Percentiles rank a stretch among this genome's conserved stretches.
Evolutionary conservation across 129 eudicot genomes (phyloP).

Genomic region (Saussurea involucrata): DNA sequence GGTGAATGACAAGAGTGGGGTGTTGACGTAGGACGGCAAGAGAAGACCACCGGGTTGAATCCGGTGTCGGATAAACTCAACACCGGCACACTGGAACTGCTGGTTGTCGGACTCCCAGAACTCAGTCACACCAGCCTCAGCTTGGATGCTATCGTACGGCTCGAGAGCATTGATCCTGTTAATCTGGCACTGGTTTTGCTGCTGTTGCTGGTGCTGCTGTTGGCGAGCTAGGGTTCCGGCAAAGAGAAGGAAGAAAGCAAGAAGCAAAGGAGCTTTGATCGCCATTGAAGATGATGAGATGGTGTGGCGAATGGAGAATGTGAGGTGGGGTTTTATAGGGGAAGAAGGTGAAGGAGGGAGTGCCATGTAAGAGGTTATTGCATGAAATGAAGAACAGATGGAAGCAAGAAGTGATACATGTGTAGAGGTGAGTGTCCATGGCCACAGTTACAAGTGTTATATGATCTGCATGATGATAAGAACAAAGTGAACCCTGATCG

Average conservation of each 20-base stretch:
- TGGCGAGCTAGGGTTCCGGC: constrained; percentile 25
- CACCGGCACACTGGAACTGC: constrained; percentile 69
- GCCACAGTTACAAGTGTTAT: too few relatives aligned
- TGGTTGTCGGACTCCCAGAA: constrained; percentile 45
- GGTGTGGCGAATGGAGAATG: constrained; percentile 21
- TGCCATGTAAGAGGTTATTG: constrained; percentile 21
- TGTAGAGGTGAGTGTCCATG: too few relatives aligned
- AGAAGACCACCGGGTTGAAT: constrained; percentile 51
- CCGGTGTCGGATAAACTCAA: constrained; percentile 35
- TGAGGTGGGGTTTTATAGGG: constrained; percentile 11
- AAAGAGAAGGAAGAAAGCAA: constrained; percentile 10
- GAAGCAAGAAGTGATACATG: constrained; percentile 2
- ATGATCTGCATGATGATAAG: too few relatives aligned
- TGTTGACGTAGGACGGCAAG: constrained; percentile 56
- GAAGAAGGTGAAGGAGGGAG: constrained; percentile 17
- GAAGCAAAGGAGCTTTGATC: constrained; percentile 23
- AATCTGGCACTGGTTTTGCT: constrained; percentile 46
- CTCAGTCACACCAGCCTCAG: constrained; percentile 73
- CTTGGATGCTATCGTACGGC: constrained; percentile 34
- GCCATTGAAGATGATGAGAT: constrained; percentile 16
- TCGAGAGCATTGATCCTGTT: constrained; percentile 44
- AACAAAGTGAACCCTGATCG: too few relatives aligned
- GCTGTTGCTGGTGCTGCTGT: constrained; percentile 6
- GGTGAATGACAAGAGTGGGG: constrained; percentile 49
- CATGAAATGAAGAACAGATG: constrained; percentile 1